Evolutionary conservation across 371 early-diverging fungal species (phyloP).

Genomic region (Mortierella sp.): DNA sequence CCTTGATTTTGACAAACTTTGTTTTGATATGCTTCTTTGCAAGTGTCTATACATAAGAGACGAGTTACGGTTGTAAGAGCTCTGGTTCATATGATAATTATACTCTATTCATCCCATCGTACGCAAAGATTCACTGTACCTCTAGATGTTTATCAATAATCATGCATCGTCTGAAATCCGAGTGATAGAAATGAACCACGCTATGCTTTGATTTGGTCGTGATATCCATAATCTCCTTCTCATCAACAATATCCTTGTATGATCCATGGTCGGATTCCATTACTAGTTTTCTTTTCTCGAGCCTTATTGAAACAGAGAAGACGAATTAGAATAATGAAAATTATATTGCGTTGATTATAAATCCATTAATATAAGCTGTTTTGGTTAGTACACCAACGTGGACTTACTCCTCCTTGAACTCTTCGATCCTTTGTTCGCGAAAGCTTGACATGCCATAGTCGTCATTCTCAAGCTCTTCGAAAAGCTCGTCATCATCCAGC

Average conservation of each 20-base stretch:
- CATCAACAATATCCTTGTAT: slow-evolving; percentile 81
- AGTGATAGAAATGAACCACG: slow-evolving; percentile 92
- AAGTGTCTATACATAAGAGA: slow-evolving; percentile 60
- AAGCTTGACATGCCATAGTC: slow-evolving; percentile 63
- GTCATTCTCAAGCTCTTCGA: slow-evolving; percentile 73
- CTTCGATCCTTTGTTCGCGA: slow-evolving; percentile 69
- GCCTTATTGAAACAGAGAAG: slow-evolving; percentile 53
- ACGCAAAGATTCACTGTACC: slow-evolving; percentile 44
- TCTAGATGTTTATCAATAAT: slow-evolving; percentile 94
- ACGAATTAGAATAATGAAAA: slow-evolving; percentile 1
- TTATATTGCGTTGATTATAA: not conserved
- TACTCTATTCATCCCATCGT: not conserved
- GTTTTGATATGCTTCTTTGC: slow-evolving; percentile 86
- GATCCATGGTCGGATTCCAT: slow-evolving; percentile 80
- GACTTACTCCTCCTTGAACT: slow-evolving; percentile 66
- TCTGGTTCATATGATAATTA: too few relatives aligned
- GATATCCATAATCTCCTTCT: slow-evolving; percentile 90
- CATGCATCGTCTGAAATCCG: slow-evolving; percentile 93
- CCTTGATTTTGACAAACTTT: slow-evolving; percentile 89
- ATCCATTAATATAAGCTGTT: not conserved
- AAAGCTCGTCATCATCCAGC: slow-evolving; percentile 67
- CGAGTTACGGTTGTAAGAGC: not conserved
- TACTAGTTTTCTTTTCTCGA: slow-evolving; percentile 73
- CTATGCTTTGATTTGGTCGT: slow-evolving; percentile 81
- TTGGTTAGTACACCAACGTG: not conserved